Conservation (phyloP, 257 asterid genomes). For the Solanum sitiens region DNA sequence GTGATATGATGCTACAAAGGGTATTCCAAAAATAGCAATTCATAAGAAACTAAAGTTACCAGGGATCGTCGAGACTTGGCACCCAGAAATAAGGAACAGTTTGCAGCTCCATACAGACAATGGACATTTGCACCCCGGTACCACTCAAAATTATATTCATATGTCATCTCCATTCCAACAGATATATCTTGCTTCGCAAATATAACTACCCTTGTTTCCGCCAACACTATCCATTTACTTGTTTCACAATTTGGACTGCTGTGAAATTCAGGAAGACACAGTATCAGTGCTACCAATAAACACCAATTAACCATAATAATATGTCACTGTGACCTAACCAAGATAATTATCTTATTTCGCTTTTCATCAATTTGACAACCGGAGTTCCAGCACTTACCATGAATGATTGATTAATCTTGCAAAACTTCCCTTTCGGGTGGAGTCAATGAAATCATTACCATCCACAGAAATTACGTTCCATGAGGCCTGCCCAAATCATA, state of each 20-base stretch:
- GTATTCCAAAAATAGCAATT: not conserved
- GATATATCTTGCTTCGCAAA: slow-evolving; percentile 62
- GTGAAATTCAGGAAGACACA: slow-evolving; percentile 16
- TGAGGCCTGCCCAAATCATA: slow-evolving; percentile 43
- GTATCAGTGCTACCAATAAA: not conserved
- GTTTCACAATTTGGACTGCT: slow-evolving; percentile 92
- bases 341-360: not conserved
- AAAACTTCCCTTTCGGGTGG: slow-evolving; percentile 77
- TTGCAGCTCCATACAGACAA: slow-evolving; percentile 81
- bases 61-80: slow-evolving; percentile 90
- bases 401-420: slow-evolving; percentile 95
- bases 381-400: slow-evolving; percentile 41
- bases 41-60: slow-evolving; percentile 26
- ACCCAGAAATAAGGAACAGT: slow-evolving; percentile 87
- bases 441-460: slow-evolving; percentile 69
- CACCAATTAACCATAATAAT: not conserved
- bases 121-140: slow-evolving; percentile 81
- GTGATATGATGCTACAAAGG: not conserved
- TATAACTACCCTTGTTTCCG: slow-evolving; percentile 87
- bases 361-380: not conserved
- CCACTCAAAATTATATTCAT: slow-evolving; percentile 92
- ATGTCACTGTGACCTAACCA: not conserved
- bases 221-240: slow-evolving; percentile 85
- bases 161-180: slow-evolving; percentile 65
- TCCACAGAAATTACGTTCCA: slow-evolving; percentile 67